Conservation (phyloP, 169 alveolate genomes). For the Cryptosporidium baileyi region DNA sequence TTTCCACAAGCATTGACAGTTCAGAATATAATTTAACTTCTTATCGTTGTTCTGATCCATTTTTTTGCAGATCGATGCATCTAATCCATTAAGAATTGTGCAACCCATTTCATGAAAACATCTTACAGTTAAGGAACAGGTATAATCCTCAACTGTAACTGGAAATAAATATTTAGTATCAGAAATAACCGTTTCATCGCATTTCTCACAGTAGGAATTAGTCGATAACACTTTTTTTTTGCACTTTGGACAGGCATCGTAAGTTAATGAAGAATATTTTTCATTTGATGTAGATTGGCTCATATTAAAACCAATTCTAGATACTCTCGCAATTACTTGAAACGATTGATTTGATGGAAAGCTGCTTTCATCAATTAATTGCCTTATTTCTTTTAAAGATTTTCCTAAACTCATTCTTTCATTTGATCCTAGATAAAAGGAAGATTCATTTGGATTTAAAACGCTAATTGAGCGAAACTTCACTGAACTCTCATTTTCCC, state of each 20-base stretch:
- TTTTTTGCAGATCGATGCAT: constrained; percentile 35
- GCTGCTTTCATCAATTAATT: constrained; percentile 3
- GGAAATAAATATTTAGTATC: constrained; percentile 67
- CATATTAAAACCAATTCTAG: constrained; percentile 35
- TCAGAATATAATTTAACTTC: constrained; percentile 21
- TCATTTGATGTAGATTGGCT: constrained; percentile 6
- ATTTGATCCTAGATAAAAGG: neutral
- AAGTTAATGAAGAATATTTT: constrained; percentile 11
- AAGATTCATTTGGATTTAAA: neutral
- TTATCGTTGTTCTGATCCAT: constrained; percentile 20
- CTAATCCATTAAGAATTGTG: constrained; percentile 12
- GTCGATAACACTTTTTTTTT: constrained; percentile 42
- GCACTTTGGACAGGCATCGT: constrained; percentile 66
- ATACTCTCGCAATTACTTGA: constrained; percentile 40
- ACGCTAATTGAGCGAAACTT: constrained; percentile 41
- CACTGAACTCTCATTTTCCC: neutral
- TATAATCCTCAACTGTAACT: constrained; percentile 54
- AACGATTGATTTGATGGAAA: neutral
- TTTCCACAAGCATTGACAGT: constrained; percentile 18
- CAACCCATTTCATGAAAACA: constrained; percentile 59
- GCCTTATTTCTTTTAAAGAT: constrained; percentile 28
- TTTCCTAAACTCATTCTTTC: neutral
- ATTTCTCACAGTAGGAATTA: constrained; percentile 45
- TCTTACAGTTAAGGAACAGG: constrained; percentile 45
- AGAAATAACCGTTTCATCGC: constrained; percentile 44